Evolutionary conservation across 2,329 filamentous ascomycete genomes (phyloP), one percentile per base, ranked within the genome.

Genomic region (Diaporthe longicolla): DNA sequence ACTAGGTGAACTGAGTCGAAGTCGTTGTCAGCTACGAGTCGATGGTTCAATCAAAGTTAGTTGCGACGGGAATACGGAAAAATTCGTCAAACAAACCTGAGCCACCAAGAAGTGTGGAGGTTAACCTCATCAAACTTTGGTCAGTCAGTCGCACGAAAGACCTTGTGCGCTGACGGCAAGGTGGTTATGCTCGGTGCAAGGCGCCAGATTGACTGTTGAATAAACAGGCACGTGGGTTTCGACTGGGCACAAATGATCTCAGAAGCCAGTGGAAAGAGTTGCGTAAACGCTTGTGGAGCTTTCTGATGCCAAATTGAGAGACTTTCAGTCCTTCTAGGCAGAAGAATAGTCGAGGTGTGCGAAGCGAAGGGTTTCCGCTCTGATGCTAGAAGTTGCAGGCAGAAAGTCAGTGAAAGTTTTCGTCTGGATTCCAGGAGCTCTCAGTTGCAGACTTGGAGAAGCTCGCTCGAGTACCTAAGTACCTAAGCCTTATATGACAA

Each of bases 311-410:
- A 26, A 17, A 1, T n/a, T 58, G 21, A 37, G 2, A 1, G 55
- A 9, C 1, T 10, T 1, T 24, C 0, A 4, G 32, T 9, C 37
- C 2, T 4, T 13, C 0, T 5, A 13, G 1, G 15, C 2, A 19
- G 17, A 32, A 63, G 58, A 26, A 21, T 32, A 13, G 17, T 9
- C 4, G 17, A n/a, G 4, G 37, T 11, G 17, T 43, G 58, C 17
- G 9, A 63, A 63, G 15, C 21, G 17, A 21, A 26, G 2, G 2
- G 17, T 61, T 29, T 29, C 24, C 19, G 11, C 21, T n/a, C 17
- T 21, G 15, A 21, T 26, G 40, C 19, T 8, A 29, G 8, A 24
- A 26, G 8, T 21, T 17, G 17, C 4, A 37, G 7, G n/a, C 4
- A n/a, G 43, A 21, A 19, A 32, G 11, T 40, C 19, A n/a, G 35